Evolutionary conservation across 73 alveolate species (phyloP).

Genomic region (Durusdinium trenchii): DNA sequence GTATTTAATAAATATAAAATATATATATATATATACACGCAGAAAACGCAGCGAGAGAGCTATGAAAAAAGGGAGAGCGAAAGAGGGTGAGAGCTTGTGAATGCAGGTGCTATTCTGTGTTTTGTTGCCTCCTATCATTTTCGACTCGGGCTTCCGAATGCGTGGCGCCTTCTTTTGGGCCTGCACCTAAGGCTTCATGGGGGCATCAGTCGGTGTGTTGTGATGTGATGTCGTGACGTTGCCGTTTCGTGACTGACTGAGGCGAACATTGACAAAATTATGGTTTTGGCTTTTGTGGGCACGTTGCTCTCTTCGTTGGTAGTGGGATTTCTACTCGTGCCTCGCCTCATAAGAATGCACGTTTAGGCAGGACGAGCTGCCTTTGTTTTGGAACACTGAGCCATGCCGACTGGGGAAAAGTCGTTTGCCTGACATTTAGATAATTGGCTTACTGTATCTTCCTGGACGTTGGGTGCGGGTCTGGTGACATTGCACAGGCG

Average conservation of each 20-base stretch:
- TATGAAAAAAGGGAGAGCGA: too few species aligned
- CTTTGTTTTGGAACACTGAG: neutral
- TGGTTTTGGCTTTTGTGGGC: conserved; percentile 54
- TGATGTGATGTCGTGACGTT: neutral
- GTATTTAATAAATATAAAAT: too few species aligned
- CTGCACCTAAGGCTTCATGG: neutral
- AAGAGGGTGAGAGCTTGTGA: too few species aligned
- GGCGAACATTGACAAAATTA: conserved; percentile 79
- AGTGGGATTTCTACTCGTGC: conserved; percentile 33
- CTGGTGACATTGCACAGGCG: too few species aligned
- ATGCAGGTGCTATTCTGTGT: conserved; percentile 63
- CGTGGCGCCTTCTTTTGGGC: conserved; percentile 89
- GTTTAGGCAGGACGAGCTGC: neutral
- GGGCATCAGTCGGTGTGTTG: neutral
- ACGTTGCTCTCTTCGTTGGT: conserved; percentile 54
- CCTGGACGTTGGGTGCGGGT: too few species aligned
- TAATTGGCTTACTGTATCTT: too few species aligned
- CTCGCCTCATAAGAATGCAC: neutral
- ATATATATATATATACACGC: too few species aligned
- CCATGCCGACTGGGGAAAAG: too few species aligned
- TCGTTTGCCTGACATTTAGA: too few species aligned
- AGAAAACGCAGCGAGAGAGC: too few species aligned
- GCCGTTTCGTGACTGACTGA: neutral
- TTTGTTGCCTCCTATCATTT: conserved; percentile 61
- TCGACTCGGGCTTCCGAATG: conserved; percentile 79